Evolutionary conservation across 2,329 filamentous ascomycete genomes (phyloP).

Genomic region (Aureobasidium mangrovei): DNA sequence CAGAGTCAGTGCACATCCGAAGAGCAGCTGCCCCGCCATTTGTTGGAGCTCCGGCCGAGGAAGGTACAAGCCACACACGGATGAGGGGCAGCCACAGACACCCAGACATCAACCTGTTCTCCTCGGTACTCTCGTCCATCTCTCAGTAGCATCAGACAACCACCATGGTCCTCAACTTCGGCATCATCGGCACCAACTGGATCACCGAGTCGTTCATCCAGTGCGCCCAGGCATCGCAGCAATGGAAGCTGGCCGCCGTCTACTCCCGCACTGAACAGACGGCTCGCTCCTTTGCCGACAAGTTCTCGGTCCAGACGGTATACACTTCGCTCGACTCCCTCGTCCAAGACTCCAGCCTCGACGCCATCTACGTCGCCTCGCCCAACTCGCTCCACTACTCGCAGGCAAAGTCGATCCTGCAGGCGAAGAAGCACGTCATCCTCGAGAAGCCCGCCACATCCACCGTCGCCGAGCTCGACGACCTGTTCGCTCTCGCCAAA

Average conservation of each 20-base stretch:
- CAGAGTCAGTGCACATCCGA: neutral
- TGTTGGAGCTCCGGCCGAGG: conserved; percentile 3
- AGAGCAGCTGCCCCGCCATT: conserved; percentile 3
- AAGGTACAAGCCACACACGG: conserved; percentile 4
- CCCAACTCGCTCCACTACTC: conserved; percentile 41
- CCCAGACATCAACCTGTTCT: neutral
- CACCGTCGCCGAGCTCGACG: conserved; percentile 34
- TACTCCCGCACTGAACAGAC: conserved; percentile 39
- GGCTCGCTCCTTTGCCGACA: conserved; percentile 35
- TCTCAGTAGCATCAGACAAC: neutral
- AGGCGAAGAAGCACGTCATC: conserved; percentile 40
- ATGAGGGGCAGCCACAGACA: neutral
- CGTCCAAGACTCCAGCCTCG: conserved; percentile 30
- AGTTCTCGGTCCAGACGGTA: conserved; percentile 29
- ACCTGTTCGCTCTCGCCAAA: conserved; percentile 35
- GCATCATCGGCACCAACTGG: conserved; percentile 40
- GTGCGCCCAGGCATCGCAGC: conserved; percentile 33
- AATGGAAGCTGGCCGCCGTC: conserved; percentile 38
- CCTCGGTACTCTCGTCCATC: neutral
- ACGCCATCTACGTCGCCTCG: conserved; percentile 41
- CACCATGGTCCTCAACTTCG: conserved; percentile 32
- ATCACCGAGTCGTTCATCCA: conserved; percentile 42
- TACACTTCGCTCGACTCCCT: conserved; percentile 35
- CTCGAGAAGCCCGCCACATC: conserved; percentile 43
- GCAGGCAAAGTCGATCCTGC: conserved; percentile 36